These are phyloP conservation scores for Coemansia javaensis DNA, from an alignment of 192 early-diverging fungal genomes.

Conservation along the genomic window DNA sequence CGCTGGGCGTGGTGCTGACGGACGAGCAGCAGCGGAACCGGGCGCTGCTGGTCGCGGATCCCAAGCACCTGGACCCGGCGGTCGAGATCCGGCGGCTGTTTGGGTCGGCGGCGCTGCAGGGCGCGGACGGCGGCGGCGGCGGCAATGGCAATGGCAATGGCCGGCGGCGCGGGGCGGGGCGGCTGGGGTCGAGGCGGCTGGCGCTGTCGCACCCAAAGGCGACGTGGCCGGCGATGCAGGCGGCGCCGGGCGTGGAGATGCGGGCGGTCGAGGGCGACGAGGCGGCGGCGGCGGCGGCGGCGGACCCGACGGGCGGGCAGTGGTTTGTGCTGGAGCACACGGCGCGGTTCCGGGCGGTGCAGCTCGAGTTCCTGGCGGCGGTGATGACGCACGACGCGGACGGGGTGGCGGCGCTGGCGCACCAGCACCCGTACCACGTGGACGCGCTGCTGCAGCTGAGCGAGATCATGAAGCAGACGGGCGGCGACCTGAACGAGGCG, in stretches of 20 bases:
- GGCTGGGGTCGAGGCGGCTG: constrained; percentile 13
- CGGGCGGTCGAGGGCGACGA: constrained; percentile 49
- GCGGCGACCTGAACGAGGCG: constrained; percentile 73
- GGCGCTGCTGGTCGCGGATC: constrained; percentile 50
- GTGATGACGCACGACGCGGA: constrained; percentile 73
- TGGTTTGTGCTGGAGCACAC: constrained; percentile 68
- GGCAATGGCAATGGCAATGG: constrained; percentile 1
- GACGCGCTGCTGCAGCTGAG: constrained; percentile 78
- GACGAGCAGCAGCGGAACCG: constrained; percentile 36
- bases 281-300: constrained; percentile 41
- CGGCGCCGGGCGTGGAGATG: constrained; percentile 41
- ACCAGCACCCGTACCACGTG: constrained; percentile 83
- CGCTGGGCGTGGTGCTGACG: constrained; percentile 21
- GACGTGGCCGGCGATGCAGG: constrained; percentile 62
- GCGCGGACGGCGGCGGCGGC: not conserved
- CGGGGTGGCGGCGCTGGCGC: constrained; percentile 60
- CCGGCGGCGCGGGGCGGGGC: constrained; percentile 7
- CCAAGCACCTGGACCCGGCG: constrained; percentile 71
- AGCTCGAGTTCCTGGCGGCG: constrained; percentile 68
- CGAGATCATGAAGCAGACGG: constrained; percentile 78
- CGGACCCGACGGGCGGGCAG: constrained; percentile 16
- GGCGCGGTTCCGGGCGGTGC: constrained; percentile 65
- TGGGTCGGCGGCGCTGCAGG: constrained; percentile 74
- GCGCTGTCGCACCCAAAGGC: constrained; percentile 69
- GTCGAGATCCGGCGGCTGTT: constrained; percentile 88